phyloP scores from a whole-genome alignment of 495 filamentous ascomycete genomes.

The Aspergillus ostianus region DNA sequence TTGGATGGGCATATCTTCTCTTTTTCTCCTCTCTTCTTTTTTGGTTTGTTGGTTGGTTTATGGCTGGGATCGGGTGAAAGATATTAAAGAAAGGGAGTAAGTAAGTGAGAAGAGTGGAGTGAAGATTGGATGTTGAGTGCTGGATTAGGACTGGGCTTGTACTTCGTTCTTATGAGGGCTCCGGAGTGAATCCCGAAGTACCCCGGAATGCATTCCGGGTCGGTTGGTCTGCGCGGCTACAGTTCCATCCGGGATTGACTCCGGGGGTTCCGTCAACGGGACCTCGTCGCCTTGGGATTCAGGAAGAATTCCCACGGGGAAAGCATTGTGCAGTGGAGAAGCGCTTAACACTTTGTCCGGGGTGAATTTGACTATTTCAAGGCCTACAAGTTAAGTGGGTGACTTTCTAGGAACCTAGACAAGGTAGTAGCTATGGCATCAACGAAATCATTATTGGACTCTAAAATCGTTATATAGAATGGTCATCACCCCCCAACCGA shows the following conservation, averaged over 20 bases:
- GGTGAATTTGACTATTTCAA: no score
- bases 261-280: background rate
- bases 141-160: no score
- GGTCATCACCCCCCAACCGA: conserved; percentile 22
- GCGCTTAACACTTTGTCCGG: no score
- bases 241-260: background rate
- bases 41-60: background rate
- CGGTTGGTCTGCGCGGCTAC: background rate
- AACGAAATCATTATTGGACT: conserved; percentile 4
- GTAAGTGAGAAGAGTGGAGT: no score
- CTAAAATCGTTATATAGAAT: conserved; percentile 41
- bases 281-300: background rate
- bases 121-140: no score
- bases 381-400: no score
- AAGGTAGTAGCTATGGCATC: background rate
- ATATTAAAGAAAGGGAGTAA: background rate
- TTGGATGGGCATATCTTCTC: background rate
- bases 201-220: conserved; percentile 25
- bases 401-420: no score
- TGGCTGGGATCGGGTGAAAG: background rate
- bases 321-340: background rate
- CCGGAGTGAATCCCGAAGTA: conserved; percentile 25
- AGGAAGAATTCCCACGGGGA: background rate
- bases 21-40: conserved; percentile 13
- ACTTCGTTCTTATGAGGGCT: background rate